Base-by-base conservation (phyloP, 225 moss, liverwort and hornwort species). In the Climacium dendroides region DNA sequence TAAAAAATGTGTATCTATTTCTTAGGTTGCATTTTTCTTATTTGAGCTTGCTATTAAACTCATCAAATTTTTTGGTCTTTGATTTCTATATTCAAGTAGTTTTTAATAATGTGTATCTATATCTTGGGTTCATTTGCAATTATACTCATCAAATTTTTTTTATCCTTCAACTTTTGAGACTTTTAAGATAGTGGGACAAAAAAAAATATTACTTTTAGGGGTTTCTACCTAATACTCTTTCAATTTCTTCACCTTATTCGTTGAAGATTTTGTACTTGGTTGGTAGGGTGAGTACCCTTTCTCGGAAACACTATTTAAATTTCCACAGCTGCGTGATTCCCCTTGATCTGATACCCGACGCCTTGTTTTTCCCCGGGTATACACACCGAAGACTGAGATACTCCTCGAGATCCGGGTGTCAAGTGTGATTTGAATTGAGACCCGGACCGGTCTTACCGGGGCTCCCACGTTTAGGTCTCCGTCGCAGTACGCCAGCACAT, bases 401-500 rank as follows among this genome's bases (percentile, higher is more conserved):
- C 83, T 62, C 45, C 30, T 29, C 0, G 2, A 61, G 11, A 11
- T 8, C 45, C 63, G 54, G 55, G 41, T 24, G 19, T 32, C 34
- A 2, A 26, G 6, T 13, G 18, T 2, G 16, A 11, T 19, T 19
- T 3, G 22, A 23, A 18, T 54, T 48, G 72, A 80, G 80, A 81
- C 19, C 87, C 87, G 82, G 83, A 43, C 7, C 0, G 26, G 7
- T 15, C 73, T 35, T 13, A 24, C 59, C 5, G 45, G 57, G 15
- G 15, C 73, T 55, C 76, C 65, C 87, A 91, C 91, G 87, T 91
- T 91, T 91, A 89, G 91, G 91, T 91, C 91, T 91, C 78, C 63
- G 81, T 48, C 32, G 37, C 58, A 43, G 91, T 87, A 87, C 91
- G 89, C 91, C 87, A 88, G 84, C 88, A 84, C 89, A 91, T 73